Conservation (phyloP, 305 asterid genomes). For the Plantago coronopus region DNA sequence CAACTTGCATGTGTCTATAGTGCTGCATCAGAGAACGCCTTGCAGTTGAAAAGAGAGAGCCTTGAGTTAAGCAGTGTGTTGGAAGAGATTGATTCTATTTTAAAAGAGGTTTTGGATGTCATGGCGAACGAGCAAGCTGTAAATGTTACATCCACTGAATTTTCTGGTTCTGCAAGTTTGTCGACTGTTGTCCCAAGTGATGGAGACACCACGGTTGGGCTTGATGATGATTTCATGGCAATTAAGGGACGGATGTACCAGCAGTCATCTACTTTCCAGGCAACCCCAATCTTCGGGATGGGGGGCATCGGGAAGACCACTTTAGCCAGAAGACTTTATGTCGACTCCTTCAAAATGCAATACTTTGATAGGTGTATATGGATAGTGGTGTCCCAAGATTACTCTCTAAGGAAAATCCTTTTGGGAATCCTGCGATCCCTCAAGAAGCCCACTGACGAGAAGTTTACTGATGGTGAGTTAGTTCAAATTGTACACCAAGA, state of each 20-base stretch:
- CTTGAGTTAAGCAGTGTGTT: too few relatives aligned
- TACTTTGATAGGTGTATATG: constrained; percentile 20
- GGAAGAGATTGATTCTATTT: constrained; percentile 5
- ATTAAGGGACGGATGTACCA: constrained; percentile 10
- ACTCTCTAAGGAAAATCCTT: constrained; percentile 8
- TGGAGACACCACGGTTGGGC: background rate
- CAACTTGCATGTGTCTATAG: too few relatives aligned
- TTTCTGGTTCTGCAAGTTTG: background rate
- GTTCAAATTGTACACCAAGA: constrained; percentile 6
- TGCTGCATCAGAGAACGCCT: too few relatives aligned
- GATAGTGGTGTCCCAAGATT: constrained; percentile 18
- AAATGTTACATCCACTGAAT: background rate
- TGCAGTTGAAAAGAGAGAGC: too few relatives aligned
- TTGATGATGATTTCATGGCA: constrained; percentile 13
- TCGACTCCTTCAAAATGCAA: constrained; percentile 5
- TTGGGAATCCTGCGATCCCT: background rate
- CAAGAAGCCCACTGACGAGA: background rate
- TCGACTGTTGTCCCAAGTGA: background rate
- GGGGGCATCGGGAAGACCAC: constrained; percentile 27
- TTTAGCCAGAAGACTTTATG: constrained; percentile 17
- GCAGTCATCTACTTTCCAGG: background rate
- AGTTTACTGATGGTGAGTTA: background rate
- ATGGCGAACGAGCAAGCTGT: background rate
- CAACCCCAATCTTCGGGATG: constrained; percentile 22
- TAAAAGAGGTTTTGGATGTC: too few relatives aligned